phyloP scores from a whole-genome alignment of 805 yeast species.

The Candida tallmaniae region DNA sequence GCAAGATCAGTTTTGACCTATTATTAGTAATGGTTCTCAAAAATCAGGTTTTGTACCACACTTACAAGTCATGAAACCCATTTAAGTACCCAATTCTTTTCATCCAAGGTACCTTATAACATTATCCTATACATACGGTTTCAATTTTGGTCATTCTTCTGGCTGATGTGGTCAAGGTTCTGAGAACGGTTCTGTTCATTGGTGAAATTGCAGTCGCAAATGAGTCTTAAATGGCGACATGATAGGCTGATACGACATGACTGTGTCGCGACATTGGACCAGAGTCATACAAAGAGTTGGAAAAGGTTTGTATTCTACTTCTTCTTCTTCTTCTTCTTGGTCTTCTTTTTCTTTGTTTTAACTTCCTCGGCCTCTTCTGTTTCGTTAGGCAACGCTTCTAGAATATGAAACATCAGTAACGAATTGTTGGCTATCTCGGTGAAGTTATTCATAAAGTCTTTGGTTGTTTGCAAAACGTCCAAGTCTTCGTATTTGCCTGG shows the following conservation, averaged over 20 bases:
- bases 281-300: too few relatives aligned
- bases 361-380: conserved; percentile 18
- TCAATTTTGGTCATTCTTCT: conserved; percentile 13
- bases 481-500: background rate
- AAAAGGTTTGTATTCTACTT: background rate
- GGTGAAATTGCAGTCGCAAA: too few relatives aligned
- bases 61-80: too few relatives aligned
- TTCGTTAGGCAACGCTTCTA: background rate
- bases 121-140: conserved; percentile 13
- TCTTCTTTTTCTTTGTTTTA: conserved; percentile 25
- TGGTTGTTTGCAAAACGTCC: background rate
- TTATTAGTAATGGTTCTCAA: conserved; percentile 10
- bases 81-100: too few relatives aligned
- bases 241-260: too few relatives aligned
- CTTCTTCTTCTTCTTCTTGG: conserved; percentile 14
- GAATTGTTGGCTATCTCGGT: conserved; percentile 3
- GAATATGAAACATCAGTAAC: background rate
- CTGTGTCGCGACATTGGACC: too few relatives aligned
- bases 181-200: conserved; percentile 9
- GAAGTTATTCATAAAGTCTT: conserved; percentile 1
- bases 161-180: conserved; percentile 8
- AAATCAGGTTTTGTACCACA: too few relatives aligned
- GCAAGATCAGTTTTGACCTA: conserved; percentile 69
- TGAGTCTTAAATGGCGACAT: too few relatives aligned
- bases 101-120: too few relatives aligned